Evolutionary conservation across 495 filamentous ascomycete genomes (phyloP).

Genomic region (Zalerion maritima): DNA sequence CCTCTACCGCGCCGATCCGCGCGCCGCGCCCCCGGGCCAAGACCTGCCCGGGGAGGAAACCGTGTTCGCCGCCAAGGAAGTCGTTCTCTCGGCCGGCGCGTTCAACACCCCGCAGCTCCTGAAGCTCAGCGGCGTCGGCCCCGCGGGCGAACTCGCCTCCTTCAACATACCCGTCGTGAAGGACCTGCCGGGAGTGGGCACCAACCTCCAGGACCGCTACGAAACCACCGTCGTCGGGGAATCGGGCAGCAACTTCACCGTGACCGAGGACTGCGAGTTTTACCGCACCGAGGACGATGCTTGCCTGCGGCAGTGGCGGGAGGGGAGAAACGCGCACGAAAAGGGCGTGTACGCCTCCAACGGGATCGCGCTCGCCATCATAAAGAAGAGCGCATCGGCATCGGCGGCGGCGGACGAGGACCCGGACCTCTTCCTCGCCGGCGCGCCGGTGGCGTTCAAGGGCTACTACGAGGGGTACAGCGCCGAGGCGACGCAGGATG

Average conservation of each 20-base stretch:
- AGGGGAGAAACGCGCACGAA: too few species aligned
- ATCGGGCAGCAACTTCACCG: neutral
- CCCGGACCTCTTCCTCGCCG: constrained; percentile 9
- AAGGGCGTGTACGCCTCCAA: constrained; percentile 4
- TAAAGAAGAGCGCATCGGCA: neutral
- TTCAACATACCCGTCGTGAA: constrained; percentile 12
- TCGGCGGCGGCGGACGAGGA: constrained; percentile 7
- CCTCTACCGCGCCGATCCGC: constrained; percentile 46
- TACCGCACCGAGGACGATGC: too few species aligned
- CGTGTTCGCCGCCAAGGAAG: constrained; percentile 25
- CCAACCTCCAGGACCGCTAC: constrained; percentile 23
- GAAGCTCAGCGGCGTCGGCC: constrained; percentile 33
- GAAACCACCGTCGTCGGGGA: constrained; percentile 3
- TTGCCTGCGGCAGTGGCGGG: too few species aligned
- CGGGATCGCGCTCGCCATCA: constrained; percentile 3
- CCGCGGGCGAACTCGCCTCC: constrained; percentile 10
- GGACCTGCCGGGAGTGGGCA: constrained; percentile 20
- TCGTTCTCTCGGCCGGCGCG: constrained; percentile 30
- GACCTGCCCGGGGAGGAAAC: constrained; percentile 28
- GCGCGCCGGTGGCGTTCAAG: constrained; percentile 17
- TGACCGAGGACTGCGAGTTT: neutral
- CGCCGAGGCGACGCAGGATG: constrained; percentile 6
- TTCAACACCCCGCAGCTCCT: constrained; percentile 34
- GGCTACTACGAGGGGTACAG: constrained; percentile 15
- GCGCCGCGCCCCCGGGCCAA: constrained; percentile 16